Evolutionary conservation across 352 stramenopile species (phyloP).

Genomic region (Pythium myriotylum): DNA sequence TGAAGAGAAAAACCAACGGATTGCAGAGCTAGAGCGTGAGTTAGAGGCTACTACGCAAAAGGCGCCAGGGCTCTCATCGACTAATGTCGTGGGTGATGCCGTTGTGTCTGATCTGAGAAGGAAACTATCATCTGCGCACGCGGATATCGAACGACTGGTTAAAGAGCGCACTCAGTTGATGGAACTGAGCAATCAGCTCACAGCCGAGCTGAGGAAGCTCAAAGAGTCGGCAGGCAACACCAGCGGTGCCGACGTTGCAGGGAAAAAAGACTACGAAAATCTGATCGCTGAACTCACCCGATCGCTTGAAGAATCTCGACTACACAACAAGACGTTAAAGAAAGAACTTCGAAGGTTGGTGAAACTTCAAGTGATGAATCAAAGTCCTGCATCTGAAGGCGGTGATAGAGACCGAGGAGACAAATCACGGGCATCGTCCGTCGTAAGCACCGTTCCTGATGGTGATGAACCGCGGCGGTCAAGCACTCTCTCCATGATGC

Average conservation of each 20-base stretch:
- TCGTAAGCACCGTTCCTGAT: constrained; percentile 21
- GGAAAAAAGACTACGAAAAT: constrained; percentile 75
- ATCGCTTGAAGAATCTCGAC: constrained; percentile 63
- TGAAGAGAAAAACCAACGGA: constrained; percentile 42
- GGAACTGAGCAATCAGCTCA: constrained; percentile 82
- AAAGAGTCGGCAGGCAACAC: constrained; percentile 18
- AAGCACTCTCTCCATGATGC: constrained; percentile 73
- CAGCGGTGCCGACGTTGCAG: constrained; percentile 41
- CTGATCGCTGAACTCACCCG: constrained; percentile 67
- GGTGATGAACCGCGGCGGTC: constrained; percentile 31
- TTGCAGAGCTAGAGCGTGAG: constrained; percentile 47
- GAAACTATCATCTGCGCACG: constrained; percentile 47
- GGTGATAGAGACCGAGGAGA: neutral
- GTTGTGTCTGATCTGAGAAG: constrained; percentile 45
- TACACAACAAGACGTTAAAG: constrained; percentile 85
- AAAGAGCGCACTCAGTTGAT: constrained; percentile 73
- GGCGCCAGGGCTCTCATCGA: constrained; percentile 18
- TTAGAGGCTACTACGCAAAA: constrained; percentile 29
- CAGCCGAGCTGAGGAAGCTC: constrained; percentile 53
- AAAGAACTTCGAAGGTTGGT: constrained; percentile 77
- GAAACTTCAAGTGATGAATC: constrained; percentile 55
- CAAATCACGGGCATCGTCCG: constrained; percentile 17
- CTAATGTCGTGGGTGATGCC: constrained; percentile 30
- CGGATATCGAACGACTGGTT: constrained; percentile 66
- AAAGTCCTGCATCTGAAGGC: constrained; percentile 16